Conservation (phyloP, 73 alveolate species). For the Loxodes magnus region DNA sequence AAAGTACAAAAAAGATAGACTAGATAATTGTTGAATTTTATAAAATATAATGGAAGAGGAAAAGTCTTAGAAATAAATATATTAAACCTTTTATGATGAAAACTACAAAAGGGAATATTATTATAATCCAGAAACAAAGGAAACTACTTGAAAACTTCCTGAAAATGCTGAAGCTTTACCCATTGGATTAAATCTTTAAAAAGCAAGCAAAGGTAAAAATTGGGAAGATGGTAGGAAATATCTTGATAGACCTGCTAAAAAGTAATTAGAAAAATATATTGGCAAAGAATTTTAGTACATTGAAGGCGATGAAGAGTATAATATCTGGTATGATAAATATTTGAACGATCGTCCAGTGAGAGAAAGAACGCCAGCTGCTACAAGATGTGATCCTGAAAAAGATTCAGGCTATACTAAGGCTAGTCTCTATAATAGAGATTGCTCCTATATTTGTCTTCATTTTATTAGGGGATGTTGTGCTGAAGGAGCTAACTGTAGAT, state of each 20-base stretch:
- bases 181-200: background rate
- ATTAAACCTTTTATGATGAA: constrained; percentile 64
- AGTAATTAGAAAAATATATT: constrained; percentile 76
- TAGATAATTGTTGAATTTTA: too few species aligned
- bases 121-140: constrained; percentile 81
- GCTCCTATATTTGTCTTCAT: constrained; percentile 82
- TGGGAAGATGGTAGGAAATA: constrained; percentile 12
- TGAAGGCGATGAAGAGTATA: constrained; percentile 97
- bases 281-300: constrained; percentile 85
- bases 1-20: too few species aligned
- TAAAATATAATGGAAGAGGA: too few species aligned
- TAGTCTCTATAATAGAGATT: constrained; percentile 71
- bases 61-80: too few species aligned
- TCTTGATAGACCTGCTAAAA: constrained; percentile 81
- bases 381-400: constrained; percentile 81
- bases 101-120: constrained; percentile 58
- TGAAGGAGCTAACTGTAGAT: constrained; percentile 96
- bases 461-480: constrained; percentile 96
- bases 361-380: constrained; percentile 80
- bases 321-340: constrained; percentile 96
- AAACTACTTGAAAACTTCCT: constrained; percentile 88
- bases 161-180: constrained; percentile 41
- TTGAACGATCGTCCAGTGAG: constrained; percentile 78
- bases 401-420: constrained; percentile 97
- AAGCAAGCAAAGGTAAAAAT: background rate